phyloP scores from a whole-genome alignment of 108 stramenopile genomes.

The Cyclostephanos invisitatus region DNA sequence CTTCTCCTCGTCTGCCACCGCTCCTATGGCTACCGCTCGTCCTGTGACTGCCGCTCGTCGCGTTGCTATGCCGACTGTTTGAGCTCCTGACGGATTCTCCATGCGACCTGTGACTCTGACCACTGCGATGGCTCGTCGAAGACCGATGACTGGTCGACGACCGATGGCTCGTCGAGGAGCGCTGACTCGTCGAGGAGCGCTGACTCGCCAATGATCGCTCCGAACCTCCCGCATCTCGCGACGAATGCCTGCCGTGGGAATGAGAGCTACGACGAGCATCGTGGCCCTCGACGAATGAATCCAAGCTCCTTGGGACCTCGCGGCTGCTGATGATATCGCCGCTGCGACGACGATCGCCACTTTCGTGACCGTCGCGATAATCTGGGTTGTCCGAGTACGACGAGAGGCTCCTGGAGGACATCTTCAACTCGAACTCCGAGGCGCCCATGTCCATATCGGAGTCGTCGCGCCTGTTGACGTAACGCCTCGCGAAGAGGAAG shows the following conservation, averaged over 20 bases:
- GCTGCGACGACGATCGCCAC: constrained; percentile 1
- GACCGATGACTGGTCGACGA: neutral
- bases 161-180: neutral
- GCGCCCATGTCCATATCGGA: neutral
- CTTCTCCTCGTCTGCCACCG: neutral
- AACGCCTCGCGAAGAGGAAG: constrained; percentile 38
- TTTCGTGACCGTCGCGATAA: neutral
- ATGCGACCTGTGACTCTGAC: constrained; percentile 22
- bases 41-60: constrained; percentile 16
- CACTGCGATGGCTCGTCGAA: constrained; percentile 20
- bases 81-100: neutral
- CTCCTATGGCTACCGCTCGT: constrained; percentile 9
- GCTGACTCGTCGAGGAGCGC: neutral
- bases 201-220: constrained; percentile 1
- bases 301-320: too few species aligned
- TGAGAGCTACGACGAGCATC: too few species aligned
- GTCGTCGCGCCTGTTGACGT: constrained; percentile 30
- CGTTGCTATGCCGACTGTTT: constrained; percentile 6
- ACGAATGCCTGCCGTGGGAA: too few species aligned
- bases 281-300: too few species aligned
- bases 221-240: too few species aligned
- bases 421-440: constrained; percentile 41
- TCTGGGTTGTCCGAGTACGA: neutral
- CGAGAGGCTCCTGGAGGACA: constrained; percentile 1
- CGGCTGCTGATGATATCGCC: too few species aligned